Evolutionary conservation across 305 asterid species (phyloP).

Genomic region (Rubia balearica): DNA sequence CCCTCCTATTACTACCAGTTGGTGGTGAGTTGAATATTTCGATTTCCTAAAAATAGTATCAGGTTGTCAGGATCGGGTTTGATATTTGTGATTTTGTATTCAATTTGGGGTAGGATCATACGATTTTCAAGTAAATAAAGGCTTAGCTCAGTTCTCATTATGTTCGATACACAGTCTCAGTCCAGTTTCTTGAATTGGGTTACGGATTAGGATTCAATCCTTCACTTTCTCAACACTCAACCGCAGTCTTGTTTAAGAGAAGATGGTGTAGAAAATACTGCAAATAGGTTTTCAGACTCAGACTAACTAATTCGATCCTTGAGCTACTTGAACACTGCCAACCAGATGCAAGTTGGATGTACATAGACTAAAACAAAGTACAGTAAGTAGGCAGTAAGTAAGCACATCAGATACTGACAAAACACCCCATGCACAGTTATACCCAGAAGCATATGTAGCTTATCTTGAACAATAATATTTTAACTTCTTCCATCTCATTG

Average conservation of each 20-base stretch:
- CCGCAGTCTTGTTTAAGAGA: background rate
- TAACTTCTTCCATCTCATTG: background rate
- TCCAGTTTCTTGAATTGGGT: background rate
- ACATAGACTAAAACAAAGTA: background rate
- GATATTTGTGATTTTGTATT: background rate
- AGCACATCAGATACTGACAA: background rate
- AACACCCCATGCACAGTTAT: background rate
- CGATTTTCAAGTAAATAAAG: background rate
- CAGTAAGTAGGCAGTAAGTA: background rate
- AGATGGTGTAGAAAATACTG: background rate
- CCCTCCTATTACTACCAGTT: background rate
- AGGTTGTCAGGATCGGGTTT: background rate
- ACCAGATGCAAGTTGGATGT: background rate
- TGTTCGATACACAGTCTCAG: background rate
- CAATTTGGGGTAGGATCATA: background rate
- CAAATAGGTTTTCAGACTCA: background rate
- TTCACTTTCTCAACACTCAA: background rate
- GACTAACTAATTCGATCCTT: background rate
- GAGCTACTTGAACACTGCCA: background rate
- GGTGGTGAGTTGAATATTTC: background rate
- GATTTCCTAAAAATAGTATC: background rate
- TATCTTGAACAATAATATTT: background rate
- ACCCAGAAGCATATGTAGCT: background rate
- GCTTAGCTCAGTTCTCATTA: background rate
- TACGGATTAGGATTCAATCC: background rate